A percentile compares a stretch with the other conserved stretches of the same genome.
Evolutionary conservation across 345 rosid species (phyloP).

Genomic region (Gossypium raimondii): DNA sequence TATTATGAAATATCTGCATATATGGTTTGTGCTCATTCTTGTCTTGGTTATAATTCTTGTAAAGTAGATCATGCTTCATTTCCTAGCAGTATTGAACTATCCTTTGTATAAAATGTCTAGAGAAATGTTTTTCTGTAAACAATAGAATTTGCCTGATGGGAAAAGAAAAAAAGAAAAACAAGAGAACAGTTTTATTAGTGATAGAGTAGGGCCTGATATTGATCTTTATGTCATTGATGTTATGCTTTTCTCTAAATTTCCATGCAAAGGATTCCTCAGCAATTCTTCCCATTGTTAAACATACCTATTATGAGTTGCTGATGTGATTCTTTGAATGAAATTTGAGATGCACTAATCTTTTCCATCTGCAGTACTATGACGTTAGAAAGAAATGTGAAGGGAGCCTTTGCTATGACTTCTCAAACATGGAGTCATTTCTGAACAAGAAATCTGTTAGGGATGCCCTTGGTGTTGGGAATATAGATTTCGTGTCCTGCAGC

Average conservation of each 20-base stretch:
- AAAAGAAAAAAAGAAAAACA: background rate
- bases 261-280: background rate
- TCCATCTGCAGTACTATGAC: conserved; percentile 75
- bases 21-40: no score
- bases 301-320: background rate
- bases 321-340: background rate
- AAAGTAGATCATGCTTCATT: background rate
- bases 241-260: background rate
- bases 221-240: background rate
- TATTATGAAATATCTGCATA: background rate
- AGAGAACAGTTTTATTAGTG: background rate
- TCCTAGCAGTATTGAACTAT: background rate
- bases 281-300: background rate
- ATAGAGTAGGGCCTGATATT: background rate
- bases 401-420: conserved; percentile 93
- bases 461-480: conserved; percentile 75
- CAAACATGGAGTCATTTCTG: conserved; percentile 87
- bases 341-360: conserved; percentile 13
- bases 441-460: conserved; percentile 64
- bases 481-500: conserved; percentile 91
- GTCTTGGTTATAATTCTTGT: background rate
- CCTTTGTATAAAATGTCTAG: background rate
- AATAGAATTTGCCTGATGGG: background rate
- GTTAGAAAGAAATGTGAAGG: conserved; percentile 87
- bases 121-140: background rate